These are phyloP conservation scores for Crithidia brevicula DNA, from an alignment of 208 protist species.

Conservation along the genomic window DNA sequence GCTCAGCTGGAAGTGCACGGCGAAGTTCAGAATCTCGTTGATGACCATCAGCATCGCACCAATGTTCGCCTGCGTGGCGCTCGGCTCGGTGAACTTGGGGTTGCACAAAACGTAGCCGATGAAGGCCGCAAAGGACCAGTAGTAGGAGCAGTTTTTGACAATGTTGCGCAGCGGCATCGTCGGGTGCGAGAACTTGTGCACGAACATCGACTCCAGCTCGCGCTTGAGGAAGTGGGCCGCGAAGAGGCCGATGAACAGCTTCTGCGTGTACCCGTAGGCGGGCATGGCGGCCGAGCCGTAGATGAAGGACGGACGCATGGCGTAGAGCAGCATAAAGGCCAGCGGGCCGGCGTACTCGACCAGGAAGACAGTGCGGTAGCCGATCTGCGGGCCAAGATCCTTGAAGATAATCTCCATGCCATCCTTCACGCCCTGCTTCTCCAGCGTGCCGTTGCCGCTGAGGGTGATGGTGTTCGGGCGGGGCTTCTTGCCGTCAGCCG, in stretches of 20 bases:
- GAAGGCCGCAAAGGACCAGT: conserved; percentile 93
- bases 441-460: conserved; percentile 43
- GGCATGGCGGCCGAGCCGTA: conserved; percentile 50
- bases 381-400: conserved; percentile 94
- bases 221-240: conserved; percentile 94
- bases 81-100: conserved; percentile 86
- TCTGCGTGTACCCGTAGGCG: conserved; percentile 69
- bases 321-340: conserved; percentile 90
- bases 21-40: conserved; percentile 92
- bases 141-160: conserved; percentile 96
- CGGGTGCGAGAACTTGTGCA: conserved; percentile 94
- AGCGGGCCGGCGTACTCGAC: conserved; percentile 95
- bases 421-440: conserved; percentile 69
- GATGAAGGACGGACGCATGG: conserved; percentile 71
- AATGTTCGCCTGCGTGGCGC: conserved; percentile 43
- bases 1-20: conserved; percentile 89
- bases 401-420: conserved; percentile 82
- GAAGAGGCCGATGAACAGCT: conserved; percentile 86
- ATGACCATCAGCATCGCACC: conserved; percentile 64
- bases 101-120: conserved; percentile 92
- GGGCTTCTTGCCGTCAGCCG: conserved; percentile 40
- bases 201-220: conserved; percentile 94
- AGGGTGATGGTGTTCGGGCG: conserved; percentile 62
- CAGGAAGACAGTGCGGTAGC: conserved; percentile 94
- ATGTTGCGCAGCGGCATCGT: conserved; percentile 96